Evolutionary conservation across 768 basidiomycete genomes (phyloP).

Genomic region (Suillus luteus): DNA sequence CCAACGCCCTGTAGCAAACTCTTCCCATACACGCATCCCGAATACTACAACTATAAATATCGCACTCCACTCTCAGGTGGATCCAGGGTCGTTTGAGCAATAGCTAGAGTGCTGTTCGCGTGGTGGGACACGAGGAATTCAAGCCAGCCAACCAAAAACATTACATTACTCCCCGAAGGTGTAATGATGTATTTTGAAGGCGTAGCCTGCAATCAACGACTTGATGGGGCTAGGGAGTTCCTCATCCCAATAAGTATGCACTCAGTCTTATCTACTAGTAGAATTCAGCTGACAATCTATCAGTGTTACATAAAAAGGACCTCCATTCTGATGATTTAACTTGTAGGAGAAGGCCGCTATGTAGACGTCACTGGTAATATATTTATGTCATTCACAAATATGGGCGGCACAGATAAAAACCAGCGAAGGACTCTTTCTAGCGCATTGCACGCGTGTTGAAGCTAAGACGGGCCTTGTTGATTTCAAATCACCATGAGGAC

Average conservation of each 20-base stretch:
- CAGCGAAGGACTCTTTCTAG: background rate
- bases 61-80: background rate
- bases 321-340: background rate
- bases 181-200: background rate
- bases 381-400: background rate
- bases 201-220: background rate
- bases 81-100: background rate
- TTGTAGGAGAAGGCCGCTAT: background rate
- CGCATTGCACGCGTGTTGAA: background rate
- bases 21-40: background rate
- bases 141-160: background rate
- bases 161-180: background rate
- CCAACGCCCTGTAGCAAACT: background rate
- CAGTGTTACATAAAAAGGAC: background rate
- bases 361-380: background rate
- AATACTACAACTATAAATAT: background rate
- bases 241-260: no score
- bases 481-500: background rate
- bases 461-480: background rate
- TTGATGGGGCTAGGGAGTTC: background rate
- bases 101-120: background rate
- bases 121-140: background rate
- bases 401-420: background rate
- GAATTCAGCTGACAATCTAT: background rate
- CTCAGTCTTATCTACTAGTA: background rate